phyloP scores from a whole-genome alignment of 2,329 filamentous ascomycete genomes.

The Claviceps cyperi region DNA sequence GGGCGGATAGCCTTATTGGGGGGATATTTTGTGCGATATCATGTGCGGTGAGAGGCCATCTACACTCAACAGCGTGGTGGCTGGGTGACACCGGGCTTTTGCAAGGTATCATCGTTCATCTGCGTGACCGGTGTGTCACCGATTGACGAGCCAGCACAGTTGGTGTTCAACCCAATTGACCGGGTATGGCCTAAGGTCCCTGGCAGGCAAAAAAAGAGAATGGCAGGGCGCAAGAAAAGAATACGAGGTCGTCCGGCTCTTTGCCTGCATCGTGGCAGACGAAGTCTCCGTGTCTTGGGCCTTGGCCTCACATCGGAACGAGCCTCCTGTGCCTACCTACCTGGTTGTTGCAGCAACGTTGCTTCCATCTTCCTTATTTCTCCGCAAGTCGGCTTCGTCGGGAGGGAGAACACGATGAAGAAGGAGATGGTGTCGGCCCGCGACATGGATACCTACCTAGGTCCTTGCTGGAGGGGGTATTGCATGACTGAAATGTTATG shows the following conservation, averaged over 20 bases:
- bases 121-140: background rate
- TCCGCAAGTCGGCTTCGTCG: background rate
- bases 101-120: background rate
- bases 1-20: background rate
- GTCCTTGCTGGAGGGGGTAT: background rate
- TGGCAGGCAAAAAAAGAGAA: background rate
- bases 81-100: background rate
- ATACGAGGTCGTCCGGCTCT: background rate
- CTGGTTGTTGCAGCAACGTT: background rate
- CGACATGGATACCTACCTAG: background rate
- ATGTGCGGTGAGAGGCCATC: background rate
- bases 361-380: background rate
- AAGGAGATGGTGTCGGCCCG: background rate
- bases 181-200: background rate
- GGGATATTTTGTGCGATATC: background rate
- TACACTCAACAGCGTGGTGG: background rate
- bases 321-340: background rate
- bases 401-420: background rate
- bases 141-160: background rate
- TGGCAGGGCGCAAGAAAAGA: background rate
- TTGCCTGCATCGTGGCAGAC: background rate
- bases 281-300: background rate
- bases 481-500: background rate
- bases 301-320: background rate
- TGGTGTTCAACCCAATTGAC: background rate